Evolutionary conservation across 1,284 basidiomycete species (phyloP).

Genomic region (Cutaneotrichosporon cavernicola): DNA sequence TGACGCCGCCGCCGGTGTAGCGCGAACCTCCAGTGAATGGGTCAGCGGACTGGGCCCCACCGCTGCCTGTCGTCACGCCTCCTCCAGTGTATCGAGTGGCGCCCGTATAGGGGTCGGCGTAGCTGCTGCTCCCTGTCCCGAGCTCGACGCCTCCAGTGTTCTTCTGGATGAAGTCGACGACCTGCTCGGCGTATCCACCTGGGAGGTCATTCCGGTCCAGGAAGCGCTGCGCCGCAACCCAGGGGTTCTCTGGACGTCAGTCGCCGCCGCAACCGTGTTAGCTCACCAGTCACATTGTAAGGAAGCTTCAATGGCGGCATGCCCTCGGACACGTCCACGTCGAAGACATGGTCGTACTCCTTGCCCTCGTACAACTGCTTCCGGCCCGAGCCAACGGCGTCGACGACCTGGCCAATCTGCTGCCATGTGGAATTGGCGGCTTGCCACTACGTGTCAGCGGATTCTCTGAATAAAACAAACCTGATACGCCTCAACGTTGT

Average conservation of each 20-base stretch:
- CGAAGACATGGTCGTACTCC: constrained; percentile 98
- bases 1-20: constrained; percentile 53
- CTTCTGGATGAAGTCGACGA: constrained; percentile 90
- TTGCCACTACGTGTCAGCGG: constrained; percentile 66
- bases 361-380: constrained; percentile 87
- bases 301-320: constrained; percentile 90
- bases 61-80: constrained; percentile 22
- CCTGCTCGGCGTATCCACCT: constrained; percentile 78
- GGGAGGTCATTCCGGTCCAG: constrained; percentile 81
- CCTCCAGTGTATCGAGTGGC: constrained; percentile 60
- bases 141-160: constrained; percentile 76
- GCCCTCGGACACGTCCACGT: constrained; percentile 93
- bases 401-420: constrained; percentile 93
- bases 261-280: background rate
- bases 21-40: constrained; percentile 57
- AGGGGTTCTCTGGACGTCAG: constrained; percentile 75
- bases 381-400: constrained; percentile 79
- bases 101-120: constrained; percentile 87
- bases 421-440: constrained; percentile 68
- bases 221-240: constrained; percentile 84
- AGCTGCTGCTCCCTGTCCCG: constrained; percentile 60
- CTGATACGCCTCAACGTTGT: constrained; percentile 81
- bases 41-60: constrained; percentile 28
- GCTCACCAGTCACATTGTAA: constrained; percentile 79
- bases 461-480: background rate